Base-by-base conservation (phyloP, 2,329 filamentous ascomycete species). In the Alternaria gansuensis region DNA sequence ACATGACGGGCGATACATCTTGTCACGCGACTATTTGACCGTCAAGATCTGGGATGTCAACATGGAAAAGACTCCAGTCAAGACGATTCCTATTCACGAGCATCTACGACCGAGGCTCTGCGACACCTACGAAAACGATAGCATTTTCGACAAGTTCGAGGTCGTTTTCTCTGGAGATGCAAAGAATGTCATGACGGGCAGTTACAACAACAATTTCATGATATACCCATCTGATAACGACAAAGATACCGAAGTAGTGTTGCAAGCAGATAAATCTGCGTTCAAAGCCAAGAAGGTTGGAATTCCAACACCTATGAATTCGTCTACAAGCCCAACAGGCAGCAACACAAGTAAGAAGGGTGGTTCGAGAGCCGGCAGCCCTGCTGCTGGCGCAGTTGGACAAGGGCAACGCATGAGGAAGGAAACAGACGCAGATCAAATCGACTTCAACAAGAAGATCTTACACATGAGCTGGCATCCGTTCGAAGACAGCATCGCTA, bases 131-230 rank as follows among this genome's bases (percentile, higher is more conserved):
- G 95, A 99, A 81, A 99, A 99, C 72, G 95, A 99, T 76, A 97
- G 93, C 78, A 99, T 99, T 75, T 99, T 99, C 75, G 95, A 99
- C 86, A 99, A 99, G 80, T 99, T 99, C 68, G 95, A 99, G 80
- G 95, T 99, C 40, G 94, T 98, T 51, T 99, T 99, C 82, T 98
- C 94, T 2, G 95, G 95, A 24, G 94, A 98, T 78, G 92, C 93
- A 37, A 96, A 97, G 85, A 98, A 99, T 71, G 95, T 98, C 67
- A 99, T 99, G 95, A 99, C 95, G 5, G 95, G 95, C 70, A 97
- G 93, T 77, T 99, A 99, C 84, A 99, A 99, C 85, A 99, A 99
- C 83, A 99, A 99, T 82, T 98, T 99, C 84, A 99, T 99, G 95
- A 99, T 99, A 75, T 99, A 98, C 78, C 95, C 95, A 4, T 95